Percentiles rank a stretch among this genome's conserved stretches.
Evolutionary conservation across 441 rosid species (phyloP).

Genomic region (California macrophylla): DNA sequence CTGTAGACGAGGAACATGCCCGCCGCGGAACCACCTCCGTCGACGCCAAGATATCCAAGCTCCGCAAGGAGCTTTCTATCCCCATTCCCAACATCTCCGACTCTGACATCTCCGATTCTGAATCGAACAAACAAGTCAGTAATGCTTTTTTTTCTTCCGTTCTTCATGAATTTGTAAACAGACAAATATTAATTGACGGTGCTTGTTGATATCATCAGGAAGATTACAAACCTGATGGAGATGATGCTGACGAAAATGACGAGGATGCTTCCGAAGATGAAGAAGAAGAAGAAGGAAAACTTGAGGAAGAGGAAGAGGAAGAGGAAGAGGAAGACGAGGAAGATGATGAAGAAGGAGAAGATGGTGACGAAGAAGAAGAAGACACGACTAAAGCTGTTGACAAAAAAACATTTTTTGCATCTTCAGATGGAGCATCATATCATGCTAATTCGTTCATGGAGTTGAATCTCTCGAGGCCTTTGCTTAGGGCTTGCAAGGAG

Average conservation of each 20-base stretch:
- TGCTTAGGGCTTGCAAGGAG: slow-evolving; percentile 83
- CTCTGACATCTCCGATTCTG: slow-evolving; percentile 35
- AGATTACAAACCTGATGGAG: slow-evolving; percentile 55
- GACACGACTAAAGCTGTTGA: slow-evolving; percentile 22
- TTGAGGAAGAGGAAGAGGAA: neutral
- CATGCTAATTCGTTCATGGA: slow-evolving; percentile 78
- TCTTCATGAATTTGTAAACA: neutral
- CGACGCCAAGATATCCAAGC: slow-evolving; percentile 69
- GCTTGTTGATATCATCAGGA: slow-evolving; percentile 27
- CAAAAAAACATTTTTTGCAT: slow-evolving; percentile 52
- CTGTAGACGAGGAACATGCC: slow-evolving; percentile 86
- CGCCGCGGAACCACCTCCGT: slow-evolving; percentile 84
- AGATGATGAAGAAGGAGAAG: neutral
- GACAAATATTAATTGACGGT: neutral
- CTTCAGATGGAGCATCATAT: slow-evolving; percentile 65
- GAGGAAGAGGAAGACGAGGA: neutral
- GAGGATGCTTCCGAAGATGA: neutral
- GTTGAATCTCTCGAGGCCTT: slow-evolving; percentile 78
- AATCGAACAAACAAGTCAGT: slow-evolving; percentile 50
- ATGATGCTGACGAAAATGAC: slow-evolving; percentile 25
- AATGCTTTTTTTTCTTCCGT: neutral
- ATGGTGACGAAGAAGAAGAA: neutral
- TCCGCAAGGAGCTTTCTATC: slow-evolving; percentile 34
- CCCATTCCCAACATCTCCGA: slow-evolving; percentile 21
- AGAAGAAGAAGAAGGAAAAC: neutral